A percentile compares a stretch with the other conserved stretches of the same genome.
Conservation (phyloP, 768 basidiomycete genomes). For the Glaciozyma martinii region DNA sequence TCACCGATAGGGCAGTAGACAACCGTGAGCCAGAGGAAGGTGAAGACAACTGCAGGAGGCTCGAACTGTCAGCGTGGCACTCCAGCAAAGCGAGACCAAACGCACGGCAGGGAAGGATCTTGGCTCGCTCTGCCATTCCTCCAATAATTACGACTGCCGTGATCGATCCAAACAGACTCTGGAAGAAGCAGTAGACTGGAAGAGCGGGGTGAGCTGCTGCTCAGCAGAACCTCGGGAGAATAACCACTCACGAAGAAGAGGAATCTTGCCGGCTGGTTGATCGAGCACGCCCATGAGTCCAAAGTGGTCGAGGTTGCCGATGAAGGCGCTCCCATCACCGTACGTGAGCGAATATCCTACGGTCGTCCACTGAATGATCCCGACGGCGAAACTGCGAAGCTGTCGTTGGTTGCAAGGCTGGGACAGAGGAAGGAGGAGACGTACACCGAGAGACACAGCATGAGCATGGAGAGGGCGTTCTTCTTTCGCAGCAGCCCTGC, state of each 20-base stretch:
- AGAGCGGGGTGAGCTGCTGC: too few relatives aligned
- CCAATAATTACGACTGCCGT: constrained; percentile 52
- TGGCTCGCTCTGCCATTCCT: constrained; percentile 73
- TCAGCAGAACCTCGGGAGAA: too few relatives aligned
- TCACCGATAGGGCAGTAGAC: constrained; percentile 51
- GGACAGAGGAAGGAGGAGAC: background rate
- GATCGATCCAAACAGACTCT: constrained; percentile 44
- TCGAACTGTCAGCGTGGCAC: too few relatives aligned
- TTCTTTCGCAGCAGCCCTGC: constrained; percentile 41
- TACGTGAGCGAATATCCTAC: constrained; percentile 53
- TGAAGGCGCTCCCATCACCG: constrained; percentile 46
- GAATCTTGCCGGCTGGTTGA: too few relatives aligned
- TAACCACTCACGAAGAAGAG: constrained; percentile 32
- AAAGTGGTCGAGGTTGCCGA: constrained; percentile 76
- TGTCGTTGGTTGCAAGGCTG: background rate
- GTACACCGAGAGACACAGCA: constrained; percentile 38
- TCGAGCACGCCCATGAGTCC: constrained; percentile 63
- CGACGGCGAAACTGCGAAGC: constrained; percentile 35
- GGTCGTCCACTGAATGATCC: constrained; percentile 18
- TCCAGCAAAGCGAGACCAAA: background rate
- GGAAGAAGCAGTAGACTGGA: background rate
- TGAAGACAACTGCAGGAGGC: constrained; percentile 52
- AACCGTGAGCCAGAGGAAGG: constrained; percentile 73
- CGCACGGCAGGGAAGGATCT: constrained; percentile 48
- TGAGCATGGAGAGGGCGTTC: constrained; percentile 41